Base-by-base conservation (phyloP, 768 basidiomycete species). In the Naganishia randhawae region DNA sequence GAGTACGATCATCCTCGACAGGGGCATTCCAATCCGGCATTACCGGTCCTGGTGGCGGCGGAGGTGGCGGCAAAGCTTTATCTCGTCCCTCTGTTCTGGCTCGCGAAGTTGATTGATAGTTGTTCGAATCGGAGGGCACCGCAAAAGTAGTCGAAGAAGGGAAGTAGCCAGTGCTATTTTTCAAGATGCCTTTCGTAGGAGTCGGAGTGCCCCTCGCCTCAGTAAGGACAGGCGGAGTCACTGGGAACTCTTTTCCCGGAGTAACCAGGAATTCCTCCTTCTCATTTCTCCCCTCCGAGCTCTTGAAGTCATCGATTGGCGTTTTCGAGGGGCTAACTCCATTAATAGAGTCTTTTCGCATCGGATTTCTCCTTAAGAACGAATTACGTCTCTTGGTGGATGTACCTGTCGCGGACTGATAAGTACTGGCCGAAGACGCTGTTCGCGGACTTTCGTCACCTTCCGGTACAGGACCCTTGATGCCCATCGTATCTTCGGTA, bases 21-120 rank as follows among this genome's bases (percentile, higher is more conserved):
- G 63, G 29, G 3, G 51, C 48, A 27, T 55, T 35, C 51, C 78
- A 79, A 66, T 75, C 71, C 14, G 77, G 78, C 68, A 80, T 73
- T 65, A 80, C 78, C 29, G 76, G 78, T 57, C 68, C 74, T 17
- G 77, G 72, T 25, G 78, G 76, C 35, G 78, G 78, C 11, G 65
- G 63, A 19, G 73, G 71, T 0, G 77, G 76, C 1, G 78, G 67
- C 37, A 63, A 50, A 22, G 67, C 57, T 29, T 62, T 62, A 14
- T 62, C 67, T 33, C 54, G 29, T 42, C 50, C 62, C 74, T 61
- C 57, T 75, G 8, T 71, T 65, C 65, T 74, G 50, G 45, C 73
- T 69, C 62, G 63, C 63, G 39, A 65, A 63, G 9, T 70, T 63
- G 35, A 50, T 63, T 32, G 71, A 63, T 65, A 61, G 55, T 27